Base-by-base conservation (phyloP, 805 yeast genomes). In the Wickerhamiella parazyma region DNA sequence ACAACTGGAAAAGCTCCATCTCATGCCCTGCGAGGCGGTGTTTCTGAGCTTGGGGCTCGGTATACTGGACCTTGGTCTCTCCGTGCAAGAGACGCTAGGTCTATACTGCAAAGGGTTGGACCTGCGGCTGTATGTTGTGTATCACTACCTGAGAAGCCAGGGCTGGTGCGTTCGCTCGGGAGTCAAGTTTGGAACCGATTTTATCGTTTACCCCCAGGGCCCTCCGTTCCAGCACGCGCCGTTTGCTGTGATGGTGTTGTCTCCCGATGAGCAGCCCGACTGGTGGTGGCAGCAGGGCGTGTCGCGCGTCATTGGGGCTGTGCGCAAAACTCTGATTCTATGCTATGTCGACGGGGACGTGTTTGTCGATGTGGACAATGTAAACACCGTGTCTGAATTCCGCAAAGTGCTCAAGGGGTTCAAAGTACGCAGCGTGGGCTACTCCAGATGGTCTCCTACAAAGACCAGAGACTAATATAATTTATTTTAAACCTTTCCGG, bases 101-200 rank as follows among this genome's bases (percentile, higher is more conserved):
- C 14, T 16, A 12, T 21, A 28, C 8, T 38, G 41, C 22, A 28
- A 39, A 2, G 29, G 14, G 3, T 19, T 25, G 11, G 25, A 29
- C 29, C 35, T 44, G 54, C 20, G 75, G 79, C 49, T 69, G 1
- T 89, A 81, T 53, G 76, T 75, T 4, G 87, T 73, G 1, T 89
- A 87, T 55, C 93, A 85, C 56, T 86, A 89, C 58, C 87, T 76
- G 61, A 70, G 94, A 42, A 78, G 95, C 0, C 69, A 75, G 20
- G 96, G 96, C 0, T 91, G 97, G 96, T 89, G 96, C 65, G 91
- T 80, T 2, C 69, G 93, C 46, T 74, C 87, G 0, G 98, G 97
- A 0, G 73, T 86, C 45, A 91, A 91, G 60, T 91, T 91, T 60
- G 95, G 95, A 2, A 72, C 82, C n/a, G 93, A 87, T 54, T 80